Evolutionary conservation across 148 eudicot genomes (phyloP), one percentile per base, ranked within the genome.

Genomic region (Arctostaphylos glauca): DNA sequence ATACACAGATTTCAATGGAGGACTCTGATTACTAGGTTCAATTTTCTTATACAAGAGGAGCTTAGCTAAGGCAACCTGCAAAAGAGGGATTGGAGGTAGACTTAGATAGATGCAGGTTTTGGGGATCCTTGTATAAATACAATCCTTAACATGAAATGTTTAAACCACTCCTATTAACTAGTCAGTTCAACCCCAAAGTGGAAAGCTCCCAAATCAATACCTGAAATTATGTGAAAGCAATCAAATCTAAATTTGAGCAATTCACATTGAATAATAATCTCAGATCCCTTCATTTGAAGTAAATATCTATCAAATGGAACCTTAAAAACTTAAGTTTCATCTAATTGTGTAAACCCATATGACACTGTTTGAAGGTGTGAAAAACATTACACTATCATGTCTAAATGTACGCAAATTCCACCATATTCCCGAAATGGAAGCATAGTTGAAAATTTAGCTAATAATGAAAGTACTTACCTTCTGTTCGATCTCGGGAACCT

Each of bases 401-500:
- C 59, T 3, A 13, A 14, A 16, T 53, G 8, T 23, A 77, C 14
- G 14, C 19, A 77, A 16, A 9, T n/a, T 77, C 81, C 46, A n/a
- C 41, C 18, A 16, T 77, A 38, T 19, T 54, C 54, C 55, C 48
- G 2, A 5, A 77, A 54, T 5, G 9, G 38, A 77, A 77, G 12
- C 64, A 77, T 4, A 13, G 15, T 53, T 44, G 53, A 56, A 60
- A 79, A 43, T 1, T 76, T 12, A 71, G 38, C 21, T 18, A 48
- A 6, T 5, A 76, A 53, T 5, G 3, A 10, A 72, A 25, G 6
- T 6, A 9, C 58, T 74, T 86, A 96, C 99, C 99, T 93, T 94
- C 79, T 93, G 99, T 80, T 96, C 99, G 78, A 96, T 93, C 93
- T 96, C 99, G n/a, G 99, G 99, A 80, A 96, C 95, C 91, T 96